Base-by-base conservation (phyloP, 2,329 filamentous ascomycete species). In the Trichoderma semiorbis region DNA sequence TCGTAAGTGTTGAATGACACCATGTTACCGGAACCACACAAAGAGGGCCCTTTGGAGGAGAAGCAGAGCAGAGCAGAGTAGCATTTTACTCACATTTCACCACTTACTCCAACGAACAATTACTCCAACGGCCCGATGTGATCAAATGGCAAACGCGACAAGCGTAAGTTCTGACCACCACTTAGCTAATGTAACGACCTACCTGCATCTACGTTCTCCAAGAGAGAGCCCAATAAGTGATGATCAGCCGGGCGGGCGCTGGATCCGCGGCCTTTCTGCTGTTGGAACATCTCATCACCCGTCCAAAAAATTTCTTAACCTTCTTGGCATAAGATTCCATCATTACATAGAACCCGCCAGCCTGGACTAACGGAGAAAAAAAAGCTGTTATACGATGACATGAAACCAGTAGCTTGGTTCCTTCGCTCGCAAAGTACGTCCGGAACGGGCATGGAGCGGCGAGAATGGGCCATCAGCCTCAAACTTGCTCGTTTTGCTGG, bases 131-230 rank as follows among this genome's bases (percentile, higher is more conserved):
- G 63, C 43, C 63, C 63, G 47, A 66, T 53, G 26, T 39, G 30
- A 62, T 28, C 21, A 30, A 60, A 39, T 39, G 65, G 62, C 34
- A 68, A 58, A 47, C 34, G 21, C 63, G 14, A 28, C 24, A 68
- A 68, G 4, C 14, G 21, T 30, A 43, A 68, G 53, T 68, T 58
- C 65, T 68, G 53, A 68, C 53, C 53, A 68, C 65, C 55, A 68
- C 34, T 3, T 7, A 36, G 24, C 34, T 36, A 16, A 36, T 36
- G 34, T 36, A 39, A 39, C 36, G 7, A 18, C 36, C 36, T 39
- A 7, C 36, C 36, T 39, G 36, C 36, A 39, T 39, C 36, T 39
- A 18, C 36, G n/a, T 39, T 28, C 24, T 18, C 32, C 21, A 57
- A 57, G 14, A 58, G 24, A 24, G 30, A 65, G 24, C 28, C n/a